Conservation (phyloP, 148 eudicot genomes). For the Spergularia bocconei region DNA sequence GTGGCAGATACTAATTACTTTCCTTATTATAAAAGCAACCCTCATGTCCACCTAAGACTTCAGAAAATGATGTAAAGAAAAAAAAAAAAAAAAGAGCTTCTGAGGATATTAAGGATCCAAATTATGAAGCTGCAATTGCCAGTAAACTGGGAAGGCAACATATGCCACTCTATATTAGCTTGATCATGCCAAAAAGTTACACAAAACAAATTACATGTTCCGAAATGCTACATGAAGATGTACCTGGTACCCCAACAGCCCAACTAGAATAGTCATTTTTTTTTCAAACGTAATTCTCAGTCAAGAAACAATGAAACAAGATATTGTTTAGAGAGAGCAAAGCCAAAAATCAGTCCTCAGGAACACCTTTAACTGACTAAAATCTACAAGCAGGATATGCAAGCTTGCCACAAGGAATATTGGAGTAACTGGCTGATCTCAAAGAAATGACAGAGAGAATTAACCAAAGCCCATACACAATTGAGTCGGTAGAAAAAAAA, state of each 20-base stretch:
- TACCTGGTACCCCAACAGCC: not conserved
- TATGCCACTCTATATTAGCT: not conserved
- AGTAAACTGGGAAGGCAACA: not conserved
- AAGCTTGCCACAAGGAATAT: slow-evolving; percentile 1
- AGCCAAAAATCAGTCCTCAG: not conserved
- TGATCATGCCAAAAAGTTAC: not conserved
- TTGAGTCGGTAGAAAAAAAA: not conserved
- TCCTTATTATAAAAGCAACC: not conserved
- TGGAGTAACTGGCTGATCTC: slow-evolving; percentile 3
- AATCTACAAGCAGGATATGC: not conserved
- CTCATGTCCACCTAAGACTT: not conserved
- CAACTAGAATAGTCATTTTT: not conserved
- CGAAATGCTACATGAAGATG: not conserved
- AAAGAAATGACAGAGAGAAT: slow-evolving; percentile 9
- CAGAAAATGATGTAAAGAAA: not conserved
- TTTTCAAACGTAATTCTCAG: not conserved
- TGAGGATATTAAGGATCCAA: not conserved
- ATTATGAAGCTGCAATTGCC: not conserved
- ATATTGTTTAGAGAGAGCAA: not conserved
- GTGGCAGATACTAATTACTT: not conserved
- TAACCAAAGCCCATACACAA: slow-evolving; percentile 16
- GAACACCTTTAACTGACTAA: not conserved
- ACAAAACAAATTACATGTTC: not conserved
- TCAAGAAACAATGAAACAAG: not conserved
- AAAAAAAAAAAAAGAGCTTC: not conserved